Base-by-base conservation (phyloP, 2,329 filamentous ascomycete genomes). In the Penicillium sp. region DNA sequence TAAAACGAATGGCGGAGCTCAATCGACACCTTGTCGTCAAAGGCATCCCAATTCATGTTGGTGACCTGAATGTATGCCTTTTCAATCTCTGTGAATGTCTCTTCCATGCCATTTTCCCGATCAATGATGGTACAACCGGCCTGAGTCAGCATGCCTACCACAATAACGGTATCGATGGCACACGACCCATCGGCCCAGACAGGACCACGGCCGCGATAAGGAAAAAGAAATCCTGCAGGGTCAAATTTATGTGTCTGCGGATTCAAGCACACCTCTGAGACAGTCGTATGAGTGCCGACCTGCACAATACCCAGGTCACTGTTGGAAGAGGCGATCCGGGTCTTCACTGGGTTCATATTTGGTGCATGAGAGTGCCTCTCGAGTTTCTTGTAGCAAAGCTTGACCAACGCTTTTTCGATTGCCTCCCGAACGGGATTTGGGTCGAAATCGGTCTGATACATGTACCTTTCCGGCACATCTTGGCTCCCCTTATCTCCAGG, bases 61-160 rank as follows among this genome's bases (percentile, higher is more conserved):
- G 65, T 69, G 2, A 65, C 62, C 46, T 73, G 68, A 25, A 75
- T 68, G 35, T 70, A 78, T 4, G 68, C 62, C 30, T 60, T 65
- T 55, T 73, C 68, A 10, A 65, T 30, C 1, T 57, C 35, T 13
- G 55, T 66, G 8, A 73, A 65, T 6, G 52, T 35, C 0, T 52
- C 42, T 7, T 58, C 45, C 68, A 69, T 69, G 3, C 57, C 56
- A 7, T 52, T 22, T 19, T 58, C 48, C 19, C 69, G 69, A 52
- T 79, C 77, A 6, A 70, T 62, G 7, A 65, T 65, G 1, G 76
- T 78, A 11, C 71, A 75, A 11, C 77, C 76, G 5, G 70, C 73
- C 45, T 77, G 70, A 6, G 76, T 68, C n/a, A 79, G 59, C 55
- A 65, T 75, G 1, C 73, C 76, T 2, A 70, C 65, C n/a, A 77